Evolutionary conservation across 129 eudicot genomes (phyloP).

Genomic region (Dittrichia graveolens): DNA sequence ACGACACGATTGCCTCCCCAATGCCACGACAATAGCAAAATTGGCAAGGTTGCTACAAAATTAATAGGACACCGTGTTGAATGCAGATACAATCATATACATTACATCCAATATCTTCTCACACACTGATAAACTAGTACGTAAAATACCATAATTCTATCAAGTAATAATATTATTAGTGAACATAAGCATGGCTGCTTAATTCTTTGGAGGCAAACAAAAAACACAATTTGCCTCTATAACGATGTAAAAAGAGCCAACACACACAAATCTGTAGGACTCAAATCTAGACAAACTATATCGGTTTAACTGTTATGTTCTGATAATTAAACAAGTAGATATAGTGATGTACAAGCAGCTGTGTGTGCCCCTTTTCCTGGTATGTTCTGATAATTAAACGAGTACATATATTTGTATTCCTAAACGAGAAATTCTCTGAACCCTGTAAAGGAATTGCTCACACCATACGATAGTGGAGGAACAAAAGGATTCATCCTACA

Average conservation of each 20-base stretch:
- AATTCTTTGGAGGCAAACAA: not conserved
- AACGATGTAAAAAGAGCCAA: not conserved
- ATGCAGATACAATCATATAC: too few relatives aligned
- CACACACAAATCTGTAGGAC: not conserved
- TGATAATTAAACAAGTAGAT: too few relatives aligned
- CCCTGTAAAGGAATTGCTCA: not conserved
- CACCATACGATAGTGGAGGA: not conserved
- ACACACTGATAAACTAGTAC: too few relatives aligned
- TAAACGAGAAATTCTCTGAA: not conserved
- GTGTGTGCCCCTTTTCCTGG: too few relatives aligned
- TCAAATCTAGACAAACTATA: constrained; percentile 2
- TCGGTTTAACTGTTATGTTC: not conserved
- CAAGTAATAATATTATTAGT: not conserved
- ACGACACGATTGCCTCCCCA: too few relatives aligned
- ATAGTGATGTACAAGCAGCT: not conserved
- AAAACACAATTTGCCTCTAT: not conserved
- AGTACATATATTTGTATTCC: not conserved
- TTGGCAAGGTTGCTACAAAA: too few relatives aligned
- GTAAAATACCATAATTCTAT: too few relatives aligned
- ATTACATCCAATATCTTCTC: too few relatives aligned
- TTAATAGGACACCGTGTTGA: too few relatives aligned
- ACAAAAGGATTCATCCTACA: not conserved
- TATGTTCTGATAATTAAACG: too few relatives aligned
- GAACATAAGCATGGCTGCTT: not conserved
- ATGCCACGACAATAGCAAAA: too few relatives aligned